Evolutionary conservation across 1,284 basidiomycete species (phyloP), one percentile per base, ranked within the genome.

Genomic region (Apiotrichum porosum): DNA sequence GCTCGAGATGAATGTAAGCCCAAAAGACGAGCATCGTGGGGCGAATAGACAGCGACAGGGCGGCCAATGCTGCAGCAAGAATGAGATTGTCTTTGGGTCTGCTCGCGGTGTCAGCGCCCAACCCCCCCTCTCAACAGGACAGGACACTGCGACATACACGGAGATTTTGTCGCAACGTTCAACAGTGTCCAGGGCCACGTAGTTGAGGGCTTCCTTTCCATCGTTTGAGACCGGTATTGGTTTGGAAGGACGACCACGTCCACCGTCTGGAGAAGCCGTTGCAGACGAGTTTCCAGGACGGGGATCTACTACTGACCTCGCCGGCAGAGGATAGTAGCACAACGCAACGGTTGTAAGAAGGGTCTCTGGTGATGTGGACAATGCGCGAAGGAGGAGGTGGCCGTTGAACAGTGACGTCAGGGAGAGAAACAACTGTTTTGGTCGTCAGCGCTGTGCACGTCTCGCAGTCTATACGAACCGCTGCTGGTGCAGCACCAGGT

Each of bases 311-410:
- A n/a, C n/a, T n/a, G n/a, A n/a, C n/a, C n/a, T n/a, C n/a, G n/a
- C n/a, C n/a, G n/a, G n/a, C n/a, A 72, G 69, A 0, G 79, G 92
- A 75, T 88, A 97, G 65, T 81, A 81, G 21, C 77, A 78, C 42
- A 97, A 78, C 0, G 92, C 92, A 31, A 86, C 73, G 0, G 83
- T 83, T 0, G 86, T 88, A 34, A 98, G 71, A 0, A 88, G 83
- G 0, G 91, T 92, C 67, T 99, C 95, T 18, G 91, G 74, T 6
- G 91, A 93, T 66, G 97, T 99, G 14, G 91, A 94, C 32, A 98
- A 77, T 0, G 92, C 89, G 18, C 95, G 81, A 5, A 90, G 86
- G 12, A 95, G 77, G 1, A 89, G 82, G 45, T 94, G 78, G 0
- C 82, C 82, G 65, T 94, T 81, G 75, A 97, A 98, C 59, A 94